Evolutionary conservation across 345 rosid species (phyloP).

Genomic region (Aurinia saxatilis): DNA sequence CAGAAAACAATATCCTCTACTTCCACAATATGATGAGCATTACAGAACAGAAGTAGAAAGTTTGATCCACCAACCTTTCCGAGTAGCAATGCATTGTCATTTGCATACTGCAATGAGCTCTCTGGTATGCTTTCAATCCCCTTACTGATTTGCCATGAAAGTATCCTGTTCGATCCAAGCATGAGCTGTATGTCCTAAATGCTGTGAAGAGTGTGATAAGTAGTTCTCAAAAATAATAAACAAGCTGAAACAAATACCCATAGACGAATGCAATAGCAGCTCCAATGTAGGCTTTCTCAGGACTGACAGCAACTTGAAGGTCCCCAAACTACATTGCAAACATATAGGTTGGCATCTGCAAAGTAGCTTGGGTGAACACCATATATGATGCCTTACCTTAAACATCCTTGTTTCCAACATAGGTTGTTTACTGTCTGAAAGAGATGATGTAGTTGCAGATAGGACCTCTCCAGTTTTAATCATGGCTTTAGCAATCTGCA

Average conservation of each 20-base stretch:
- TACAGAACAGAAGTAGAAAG: background rate
- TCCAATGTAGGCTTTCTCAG: constrained; percentile 66
- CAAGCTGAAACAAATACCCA: constrained; percentile 43
- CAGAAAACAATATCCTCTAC: background rate
- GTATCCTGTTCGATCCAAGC: constrained; percentile 41
- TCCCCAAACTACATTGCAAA: constrained; percentile 71
- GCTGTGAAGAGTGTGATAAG: background rate
- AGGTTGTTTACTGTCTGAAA: constrained; percentile 32
- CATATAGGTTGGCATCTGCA: background rate
- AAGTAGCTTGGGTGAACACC: background rate
- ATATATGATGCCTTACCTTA: constrained; percentile 46
- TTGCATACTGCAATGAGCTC: constrained; percentile 80
- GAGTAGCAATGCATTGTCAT: constrained; percentile 75
- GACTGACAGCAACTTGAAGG: constrained; percentile 74
- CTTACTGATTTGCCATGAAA: constrained; percentile 77
- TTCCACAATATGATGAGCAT: background rate
- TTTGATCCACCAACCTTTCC: constrained; percentile 50
- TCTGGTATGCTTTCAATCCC: constrained; percentile 73
- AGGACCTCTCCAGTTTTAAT: constrained; percentile 53
- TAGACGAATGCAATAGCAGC: constrained; percentile 57
- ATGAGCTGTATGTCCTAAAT: background rate
- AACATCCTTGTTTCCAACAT: constrained; percentile 47
- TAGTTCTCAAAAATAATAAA: background rate
- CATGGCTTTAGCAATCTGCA: constrained; percentile 82
- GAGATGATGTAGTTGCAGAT: constrained; percentile 38